Conservation (phyloP, 1,284 basidiomycete species). For the Apiotrichum veenhuisii region DNA sequence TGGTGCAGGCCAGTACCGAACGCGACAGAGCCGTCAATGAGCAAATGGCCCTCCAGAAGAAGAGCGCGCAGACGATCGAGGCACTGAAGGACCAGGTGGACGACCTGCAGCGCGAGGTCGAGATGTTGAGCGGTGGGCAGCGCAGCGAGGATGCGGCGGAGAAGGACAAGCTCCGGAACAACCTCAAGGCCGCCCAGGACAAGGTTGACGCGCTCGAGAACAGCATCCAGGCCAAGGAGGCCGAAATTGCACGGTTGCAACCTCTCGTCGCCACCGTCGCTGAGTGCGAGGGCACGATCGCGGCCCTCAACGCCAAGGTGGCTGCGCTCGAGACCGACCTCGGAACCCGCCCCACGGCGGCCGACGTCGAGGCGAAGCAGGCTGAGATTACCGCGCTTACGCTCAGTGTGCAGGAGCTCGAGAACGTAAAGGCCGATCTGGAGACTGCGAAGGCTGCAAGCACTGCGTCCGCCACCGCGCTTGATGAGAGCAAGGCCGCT, state of each 20-base stretch:
- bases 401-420: no score
- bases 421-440: background rate
- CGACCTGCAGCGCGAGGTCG: constrained; percentile 43
- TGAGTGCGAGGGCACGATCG: background rate
- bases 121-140: constrained; percentile 25
- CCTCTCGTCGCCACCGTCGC: background rate
- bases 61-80: constrained; percentile 31
- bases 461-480: background rate
- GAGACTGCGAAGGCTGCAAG: background rate
- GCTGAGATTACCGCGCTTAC: constrained; percentile 24
- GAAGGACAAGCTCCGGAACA: constrained; percentile 24
- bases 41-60: constrained; percentile 42
- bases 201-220: background rate
- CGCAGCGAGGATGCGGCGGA: constrained; percentile 11
- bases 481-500: constrained; percentile 6
- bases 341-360: constrained; percentile 11
- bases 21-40: constrained; percentile 47
- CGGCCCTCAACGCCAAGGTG: constrained; percentile 13
- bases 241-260: constrained; percentile 3
- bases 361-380: constrained; percentile 18
- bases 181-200: constrained; percentile 4
- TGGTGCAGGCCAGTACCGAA: constrained; percentile 18
- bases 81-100: constrained; percentile 37
- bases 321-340: constrained; percentile 23
- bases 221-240: constrained; percentile 5